Evolutionary conservation across 140 eudicot species (phyloP).

Genomic region (Anethum foeniculum): DNA sequence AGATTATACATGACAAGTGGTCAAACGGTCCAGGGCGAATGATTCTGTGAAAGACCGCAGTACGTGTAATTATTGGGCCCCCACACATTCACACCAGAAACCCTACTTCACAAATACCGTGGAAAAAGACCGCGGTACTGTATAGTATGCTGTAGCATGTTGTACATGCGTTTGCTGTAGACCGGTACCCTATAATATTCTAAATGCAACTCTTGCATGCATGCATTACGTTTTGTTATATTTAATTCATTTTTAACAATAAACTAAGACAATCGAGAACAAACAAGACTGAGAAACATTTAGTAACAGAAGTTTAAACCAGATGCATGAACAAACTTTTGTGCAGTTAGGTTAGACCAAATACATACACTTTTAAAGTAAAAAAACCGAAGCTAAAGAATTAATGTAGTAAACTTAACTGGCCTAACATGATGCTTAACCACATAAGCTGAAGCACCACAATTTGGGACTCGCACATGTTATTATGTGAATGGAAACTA

Average conservation of each 20-base stretch:
- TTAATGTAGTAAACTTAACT: neutral
- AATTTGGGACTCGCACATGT: neutral
- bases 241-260: neutral
- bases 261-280: neutral
- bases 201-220: neutral
- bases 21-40: too few species aligned
- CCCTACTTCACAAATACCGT: too few species aligned
- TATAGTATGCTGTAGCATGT: too few species aligned
- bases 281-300: neutral
- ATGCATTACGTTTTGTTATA: neutral
- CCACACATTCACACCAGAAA: too few species aligned
- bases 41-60: too few species aligned
- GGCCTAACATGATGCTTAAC: neutral
- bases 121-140: too few species aligned
- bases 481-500: neutral
- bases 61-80: too few species aligned
- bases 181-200: too few species aligned
- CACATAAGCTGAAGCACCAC: neutral
- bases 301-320: neutral
- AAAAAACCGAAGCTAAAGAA: neutral
- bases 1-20: too few species aligned
- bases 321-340: neutral
- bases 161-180: too few species aligned
- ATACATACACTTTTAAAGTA: neutral
- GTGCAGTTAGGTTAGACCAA: neutral